Percentiles rank a stretch among this genome's conserved stretches.
Conservation (phyloP, 768 basidiomycete species). For the Cantharellus cinnabarinus region DNA sequence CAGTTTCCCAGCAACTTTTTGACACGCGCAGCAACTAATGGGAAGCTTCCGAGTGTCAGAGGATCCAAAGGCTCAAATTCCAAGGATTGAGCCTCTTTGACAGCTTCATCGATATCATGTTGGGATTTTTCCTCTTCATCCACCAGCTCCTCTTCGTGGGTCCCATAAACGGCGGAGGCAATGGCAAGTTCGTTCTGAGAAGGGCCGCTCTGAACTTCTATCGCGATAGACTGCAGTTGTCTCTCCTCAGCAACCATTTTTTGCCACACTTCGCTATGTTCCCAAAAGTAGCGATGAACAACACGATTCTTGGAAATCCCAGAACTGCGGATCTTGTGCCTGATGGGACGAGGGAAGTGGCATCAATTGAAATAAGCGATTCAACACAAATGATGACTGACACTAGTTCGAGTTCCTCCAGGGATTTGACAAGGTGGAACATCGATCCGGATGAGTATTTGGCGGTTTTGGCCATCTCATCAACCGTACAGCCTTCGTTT, state of each 20-base stretch:
- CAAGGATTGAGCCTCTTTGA: constrained; percentile 15
- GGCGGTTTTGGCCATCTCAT: constrained; percentile 55
- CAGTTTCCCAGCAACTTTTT: constrained; percentile 51
- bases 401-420: constrained; percentile 56
- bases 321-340: constrained; percentile 11
- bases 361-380: background rate
- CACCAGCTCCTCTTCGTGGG: constrained; percentile 19
- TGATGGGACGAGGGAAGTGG: constrained; percentile 2
- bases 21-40: constrained; percentile 49
- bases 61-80: constrained; percentile 57
- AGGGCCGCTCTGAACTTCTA: background rate
- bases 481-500: constrained; percentile 55
- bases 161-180: constrained; percentile 9
- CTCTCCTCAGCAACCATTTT: constrained; percentile 49
- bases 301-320: constrained; percentile 36
- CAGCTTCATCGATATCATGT: constrained; percentile 3
- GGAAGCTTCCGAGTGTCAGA: constrained; percentile 54
- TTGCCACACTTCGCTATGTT: constrained; percentile 55
- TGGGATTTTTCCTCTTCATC: constrained; percentile 3
- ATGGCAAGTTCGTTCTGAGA: background rate
- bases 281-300: constrained; percentile 72
- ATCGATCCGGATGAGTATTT: constrained; percentile 80
- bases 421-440: constrained; percentile 63
- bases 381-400: constrained; percentile 18
- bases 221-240: constrained; percentile 16